Evolutionary conservation across 768 basidiomycete species (phyloP).

Genomic region (Asterophora parasitica): DNA sequence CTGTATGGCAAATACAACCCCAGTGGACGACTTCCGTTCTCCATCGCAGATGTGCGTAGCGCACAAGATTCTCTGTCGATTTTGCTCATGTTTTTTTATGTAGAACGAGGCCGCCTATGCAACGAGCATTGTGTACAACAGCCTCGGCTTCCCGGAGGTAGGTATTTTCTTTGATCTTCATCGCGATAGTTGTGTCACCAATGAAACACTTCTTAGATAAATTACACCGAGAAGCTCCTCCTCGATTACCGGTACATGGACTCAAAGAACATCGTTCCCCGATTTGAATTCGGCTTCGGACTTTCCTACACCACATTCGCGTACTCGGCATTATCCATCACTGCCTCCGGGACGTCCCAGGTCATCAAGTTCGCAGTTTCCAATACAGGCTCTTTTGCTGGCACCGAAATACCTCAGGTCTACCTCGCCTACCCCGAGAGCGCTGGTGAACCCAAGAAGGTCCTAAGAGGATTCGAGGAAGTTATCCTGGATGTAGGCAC

Average conservation of each 20-base stretch:
- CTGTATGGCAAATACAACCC: slow-evolving; percentile 77
- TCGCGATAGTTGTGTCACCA: not conserved
- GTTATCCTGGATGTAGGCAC: slow-evolving; percentile 35
- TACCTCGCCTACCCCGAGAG: slow-evolving; percentile 45
- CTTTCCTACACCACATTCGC: slow-evolving; percentile 70
- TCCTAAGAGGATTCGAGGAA: slow-evolving; percentile 50
- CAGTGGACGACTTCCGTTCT: slow-evolving; percentile 64
- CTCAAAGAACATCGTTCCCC: slow-evolving; percentile 43
- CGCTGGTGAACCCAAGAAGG: slow-evolving; percentile 44
- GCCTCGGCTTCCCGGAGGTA: slow-evolving; percentile 21
- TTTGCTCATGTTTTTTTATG: not conserved
- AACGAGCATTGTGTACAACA: slow-evolving; percentile 39
- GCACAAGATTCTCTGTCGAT: not conserved
- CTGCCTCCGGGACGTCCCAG: slow-evolving; percentile 27
- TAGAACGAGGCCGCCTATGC: slow-evolving; percentile 37
- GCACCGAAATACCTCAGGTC: slow-evolving; percentile 50
- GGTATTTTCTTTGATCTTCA: not conserved
- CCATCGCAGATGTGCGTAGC: slow-evolving; percentile 57
- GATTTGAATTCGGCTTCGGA: slow-evolving; percentile 69
- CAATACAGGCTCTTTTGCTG: slow-evolving; percentile 45
- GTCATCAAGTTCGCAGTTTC: slow-evolving; percentile 38
- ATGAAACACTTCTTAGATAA: slow-evolving; percentile 33
- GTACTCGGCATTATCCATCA: slow-evolving; percentile 48
- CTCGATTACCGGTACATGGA: slow-evolving; percentile 71
- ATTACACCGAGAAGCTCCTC: slow-evolving; percentile 61